A percentile compares a stretch with the other conserved stretches of the same genome.
phyloP scores from a whole-genome alignment of 2,329 filamentous ascomycete genomes.

The Plectosphaerella plurivora region DNA sequence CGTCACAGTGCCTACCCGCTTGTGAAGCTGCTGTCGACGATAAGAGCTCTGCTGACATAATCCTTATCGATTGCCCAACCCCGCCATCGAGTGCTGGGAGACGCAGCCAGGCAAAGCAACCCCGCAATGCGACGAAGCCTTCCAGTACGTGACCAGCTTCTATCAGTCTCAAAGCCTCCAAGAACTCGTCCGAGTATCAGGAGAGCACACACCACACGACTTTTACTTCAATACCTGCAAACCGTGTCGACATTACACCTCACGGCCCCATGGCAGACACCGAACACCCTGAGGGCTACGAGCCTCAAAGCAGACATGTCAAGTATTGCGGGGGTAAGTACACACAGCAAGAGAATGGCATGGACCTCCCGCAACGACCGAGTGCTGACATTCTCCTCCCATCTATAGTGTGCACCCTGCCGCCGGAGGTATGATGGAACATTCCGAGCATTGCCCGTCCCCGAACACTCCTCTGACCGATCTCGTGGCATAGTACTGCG shows the following conservation, averaged over 20 bases:
- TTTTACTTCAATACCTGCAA: background rate
- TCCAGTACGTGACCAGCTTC: background rate
- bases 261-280: slow-evolving; percentile 47
- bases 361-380: background rate
- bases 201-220: slow-evolving; percentile 6
- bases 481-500: slow-evolving; percentile 72
- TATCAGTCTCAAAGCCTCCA: background rate
- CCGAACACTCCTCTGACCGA: background rate
- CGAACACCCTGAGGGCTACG: slow-evolving; percentile 40
- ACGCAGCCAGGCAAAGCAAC: slow-evolving; percentile 4
- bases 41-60: background rate
- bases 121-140: slow-evolving; percentile 8
- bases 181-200: too few relatives aligned
- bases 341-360: background rate
- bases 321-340: slow-evolving; percentile 56
- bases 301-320: slow-evolving; percentile 48
- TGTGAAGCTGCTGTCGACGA: too few relatives aligned
- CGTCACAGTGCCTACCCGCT: too few relatives aligned
- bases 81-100: slow-evolving; percentile 8
- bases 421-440: slow-evolving; percentile 51
- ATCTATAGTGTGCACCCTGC: slow-evolving; percentile 56
- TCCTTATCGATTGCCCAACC: background rate
- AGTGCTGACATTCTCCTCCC: background rate
- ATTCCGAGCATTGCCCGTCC: background rate
- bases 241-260: slow-evolving; percentile 6